phyloP scores from a whole-genome alignment of 257 asterid genomes.

The Penstemon barbatus region DNA sequence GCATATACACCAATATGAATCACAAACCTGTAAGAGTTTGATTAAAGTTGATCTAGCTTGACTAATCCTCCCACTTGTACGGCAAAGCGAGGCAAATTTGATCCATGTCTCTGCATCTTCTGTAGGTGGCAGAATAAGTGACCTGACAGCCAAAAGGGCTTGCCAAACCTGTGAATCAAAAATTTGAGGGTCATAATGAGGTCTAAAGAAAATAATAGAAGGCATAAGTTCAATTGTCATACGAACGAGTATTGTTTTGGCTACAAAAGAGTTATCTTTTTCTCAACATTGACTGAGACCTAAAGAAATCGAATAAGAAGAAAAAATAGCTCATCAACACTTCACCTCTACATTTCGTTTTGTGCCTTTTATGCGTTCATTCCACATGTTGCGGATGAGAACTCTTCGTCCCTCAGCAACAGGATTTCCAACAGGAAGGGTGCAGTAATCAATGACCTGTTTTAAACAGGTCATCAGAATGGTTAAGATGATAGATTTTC shows the following conservation, averaged over 20 bases:
- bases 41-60: conserved; percentile 92
- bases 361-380: conserved; percentile 93
- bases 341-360: conserved; percentile 95
- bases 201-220: conserved; percentile 14
- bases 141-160: conserved; percentile 78
- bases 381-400: conserved; percentile 97
- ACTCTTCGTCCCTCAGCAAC: conserved; percentile 89
- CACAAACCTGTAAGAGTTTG: conserved; percentile 83
- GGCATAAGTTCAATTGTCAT: background rate
- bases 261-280: background rate
- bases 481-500: background rate
- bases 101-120: conserved; percentile 99
- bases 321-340: conserved; percentile 20
- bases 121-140: conserved; percentile 95
- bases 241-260: background rate
- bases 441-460: conserved; percentile 92
- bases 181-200: conserved; percentile 27
- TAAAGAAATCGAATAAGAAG: conserved; percentile 16
- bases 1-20: conserved; percentile 26
- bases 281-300: conserved; percentile 12
- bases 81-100: conserved; percentile 95
- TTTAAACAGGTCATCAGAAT: conserved; percentile 24
- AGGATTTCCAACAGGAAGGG: conserved; percentile 79
- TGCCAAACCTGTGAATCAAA: conserved; percentile 81
- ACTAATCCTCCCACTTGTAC: conserved; percentile 94